Percentiles rank a stretch among this genome's conserved stretches.
phyloP scores from a whole-genome alignment of 1,139 yeast species.

The Blastobotrys ciferrii region DNA sequence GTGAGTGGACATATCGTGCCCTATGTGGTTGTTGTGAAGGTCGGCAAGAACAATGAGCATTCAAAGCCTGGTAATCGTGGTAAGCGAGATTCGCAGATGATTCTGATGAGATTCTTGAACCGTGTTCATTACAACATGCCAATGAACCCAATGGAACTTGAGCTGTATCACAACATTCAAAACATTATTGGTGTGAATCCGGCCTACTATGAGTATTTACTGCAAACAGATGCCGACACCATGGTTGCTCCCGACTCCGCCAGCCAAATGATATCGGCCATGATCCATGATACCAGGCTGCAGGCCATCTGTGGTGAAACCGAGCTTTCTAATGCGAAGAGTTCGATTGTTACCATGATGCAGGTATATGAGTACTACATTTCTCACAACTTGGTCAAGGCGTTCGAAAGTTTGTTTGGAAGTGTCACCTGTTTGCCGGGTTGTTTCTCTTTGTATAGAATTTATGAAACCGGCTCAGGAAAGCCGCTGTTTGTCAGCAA shows the following conservation, averaged over 20 bases:
- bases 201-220: constrained; percentile 41
- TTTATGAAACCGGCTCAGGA: constrained; percentile 38
- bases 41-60: constrained; percentile 43
- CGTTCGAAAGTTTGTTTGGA: constrained; percentile 44
- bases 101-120: constrained; percentile 43
- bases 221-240: constrained; percentile 47
- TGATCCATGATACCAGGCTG: constrained; percentile 39
- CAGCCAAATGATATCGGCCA: constrained; percentile 37
- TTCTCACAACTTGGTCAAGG: constrained; percentile 44
- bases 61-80: constrained; percentile 45
- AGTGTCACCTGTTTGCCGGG: constrained; percentile 46
- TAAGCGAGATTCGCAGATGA: constrained; percentile 44
- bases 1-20: constrained; percentile 46
- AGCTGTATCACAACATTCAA: constrained; percentile 43
- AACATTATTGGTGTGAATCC: constrained; percentile 45
- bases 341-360: constrained; percentile 43
- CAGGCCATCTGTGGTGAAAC: constrained; percentile 47
- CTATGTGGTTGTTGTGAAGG: constrained; percentile 43
- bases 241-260: constrained; percentile 40
- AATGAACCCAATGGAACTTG: constrained; percentile 44
- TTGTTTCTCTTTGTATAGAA: constrained; percentile 42
- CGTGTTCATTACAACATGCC: constrained; percentile 43
- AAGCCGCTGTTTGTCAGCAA: constrained; percentile 42
- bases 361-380: constrained; percentile 46
- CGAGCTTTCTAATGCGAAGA: constrained; percentile 40